Conservation (phyloP, 495 filamentous ascomycete genomes). For the Glarea lozoyensis region DNA sequence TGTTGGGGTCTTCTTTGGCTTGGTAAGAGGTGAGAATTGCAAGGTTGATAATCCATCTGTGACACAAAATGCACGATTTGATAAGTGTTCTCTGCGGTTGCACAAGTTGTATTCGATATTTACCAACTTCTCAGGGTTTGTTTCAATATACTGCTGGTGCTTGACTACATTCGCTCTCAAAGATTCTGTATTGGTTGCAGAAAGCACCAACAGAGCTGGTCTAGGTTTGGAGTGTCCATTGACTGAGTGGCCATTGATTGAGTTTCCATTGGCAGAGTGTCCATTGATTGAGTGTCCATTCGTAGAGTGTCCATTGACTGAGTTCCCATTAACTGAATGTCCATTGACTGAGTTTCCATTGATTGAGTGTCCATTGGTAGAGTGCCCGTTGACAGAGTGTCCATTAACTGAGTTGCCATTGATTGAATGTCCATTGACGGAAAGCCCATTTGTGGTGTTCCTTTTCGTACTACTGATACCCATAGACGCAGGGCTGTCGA, state of each 20-base stretch:
- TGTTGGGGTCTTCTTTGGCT: neutral
- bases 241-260: neutral
- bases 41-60: slow-evolving; percentile 39
- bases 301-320: neutral
- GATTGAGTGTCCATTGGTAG: neutral
- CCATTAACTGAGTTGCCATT: neutral
- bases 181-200: slow-evolving; percentile 13
- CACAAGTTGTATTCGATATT: slow-evolving; percentile 25
- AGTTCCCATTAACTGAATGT: neutral
- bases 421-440: neutral
- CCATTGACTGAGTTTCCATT: neutral
- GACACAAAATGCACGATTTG: slow-evolving; percentile 18
- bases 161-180: slow-evolving; percentile 6
- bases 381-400: neutral
- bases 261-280: neutral
- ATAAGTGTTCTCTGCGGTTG: slow-evolving; percentile 20
- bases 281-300: neutral
- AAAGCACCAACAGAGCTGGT: slow-evolving; percentile 5
- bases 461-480: neutral
- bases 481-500: neutral
- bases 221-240: neutral
- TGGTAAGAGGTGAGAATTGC: neutral
- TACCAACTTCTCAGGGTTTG: slow-evolving; percentile 6
- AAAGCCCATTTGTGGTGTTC: neutral
- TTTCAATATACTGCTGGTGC: slow-evolving; percentile 12